Conservation (phyloP, 768 basidiomycete genomes). For the Pisolithus tinctorius region DNA sequence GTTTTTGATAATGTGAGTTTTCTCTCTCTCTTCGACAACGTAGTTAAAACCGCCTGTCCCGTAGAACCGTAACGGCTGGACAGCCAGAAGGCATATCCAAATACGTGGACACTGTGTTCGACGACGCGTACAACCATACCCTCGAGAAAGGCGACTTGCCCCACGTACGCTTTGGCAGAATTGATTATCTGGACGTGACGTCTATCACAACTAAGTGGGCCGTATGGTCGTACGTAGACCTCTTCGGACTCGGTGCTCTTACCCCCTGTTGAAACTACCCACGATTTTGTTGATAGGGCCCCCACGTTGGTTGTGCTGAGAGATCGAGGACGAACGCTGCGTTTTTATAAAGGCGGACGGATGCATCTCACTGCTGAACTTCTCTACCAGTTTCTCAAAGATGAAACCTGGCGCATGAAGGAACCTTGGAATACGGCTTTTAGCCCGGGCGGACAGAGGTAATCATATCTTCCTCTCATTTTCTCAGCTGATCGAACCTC, state of each 20-base stretch:
- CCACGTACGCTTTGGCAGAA: constrained; percentile 73
- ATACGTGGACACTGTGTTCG: constrained; percentile 66
- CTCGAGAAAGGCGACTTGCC: constrained; percentile 54
- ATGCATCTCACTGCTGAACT: constrained; percentile 54
- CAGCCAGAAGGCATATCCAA: constrained; percentile 62
- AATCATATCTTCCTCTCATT: constrained; percentile 6
- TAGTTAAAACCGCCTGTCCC: background rate
- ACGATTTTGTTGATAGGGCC: constrained; percentile 40
- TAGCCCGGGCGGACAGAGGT: constrained; percentile 76
- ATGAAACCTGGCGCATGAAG: constrained; percentile 56
- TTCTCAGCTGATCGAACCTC: constrained; percentile 6
- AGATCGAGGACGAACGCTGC: constrained; percentile 70
- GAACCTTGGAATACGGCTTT: constrained; percentile 64
- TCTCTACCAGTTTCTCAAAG: constrained; percentile 59
- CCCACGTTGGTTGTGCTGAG: constrained; percentile 67
- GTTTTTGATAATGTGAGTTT: constrained; percentile 68
- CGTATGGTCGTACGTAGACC: constrained; percentile 65
- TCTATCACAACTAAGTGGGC: constrained; percentile 79
- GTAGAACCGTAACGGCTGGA: constrained; percentile 51
- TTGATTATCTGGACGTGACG: constrained; percentile 85
- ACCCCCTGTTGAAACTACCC: background rate
- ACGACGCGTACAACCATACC: constrained; percentile 64
- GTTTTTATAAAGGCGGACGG: constrained; percentile 67
- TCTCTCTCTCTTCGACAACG: background rate
- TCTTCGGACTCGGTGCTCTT: background rate